A percentile compares a stretch with the other conserved stretches of the same genome.
These are phyloP conservation scores for Fusarium paranaense DNA, from an alignment of 2,329 filamentous ascomycete genomes.

Conservation along the genomic window DNA sequence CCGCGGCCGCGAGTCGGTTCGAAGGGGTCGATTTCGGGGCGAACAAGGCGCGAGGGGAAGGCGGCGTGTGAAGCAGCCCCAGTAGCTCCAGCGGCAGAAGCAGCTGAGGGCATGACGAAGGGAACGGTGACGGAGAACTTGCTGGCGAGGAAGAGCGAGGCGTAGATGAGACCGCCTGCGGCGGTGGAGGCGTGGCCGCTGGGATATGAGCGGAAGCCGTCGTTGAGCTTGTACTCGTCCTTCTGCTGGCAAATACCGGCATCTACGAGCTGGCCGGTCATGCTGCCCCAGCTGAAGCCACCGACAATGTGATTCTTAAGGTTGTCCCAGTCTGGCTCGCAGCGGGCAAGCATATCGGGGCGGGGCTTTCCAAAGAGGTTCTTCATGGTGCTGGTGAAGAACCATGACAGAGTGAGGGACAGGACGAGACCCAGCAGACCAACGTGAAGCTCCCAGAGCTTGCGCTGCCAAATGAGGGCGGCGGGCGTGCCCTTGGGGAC, in stretches of 20 bases:
- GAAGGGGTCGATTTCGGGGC: constrained; percentile 51
- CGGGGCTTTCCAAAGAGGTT: constrained; percentile 77
- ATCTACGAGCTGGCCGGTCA: constrained; percentile 77
- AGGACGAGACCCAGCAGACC: constrained; percentile 86
- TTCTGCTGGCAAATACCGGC: constrained; percentile 79
- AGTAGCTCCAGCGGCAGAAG: constrained; percentile 59
- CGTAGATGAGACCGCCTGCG: constrained; percentile 84
- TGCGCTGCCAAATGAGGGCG: constrained; percentile 78
- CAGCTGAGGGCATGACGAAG: constrained; percentile 67
- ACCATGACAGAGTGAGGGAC: constrained; percentile 77
- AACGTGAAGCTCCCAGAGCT: constrained; percentile 90
- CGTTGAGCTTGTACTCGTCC: constrained; percentile 71
- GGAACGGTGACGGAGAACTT: constrained; percentile 83
- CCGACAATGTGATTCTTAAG: constrained; percentile 72
- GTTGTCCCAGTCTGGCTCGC: constrained; percentile 77
- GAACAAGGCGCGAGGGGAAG: constrained; percentile 75
- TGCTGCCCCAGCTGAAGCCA: constrained; percentile 64
- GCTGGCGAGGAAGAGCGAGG: constrained; percentile 87
- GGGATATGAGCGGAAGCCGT: constrained; percentile 85
- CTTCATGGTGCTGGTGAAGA: constrained; percentile 89
- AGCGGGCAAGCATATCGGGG: constrained; percentile 85
- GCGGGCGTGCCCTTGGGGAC: constrained; percentile 72
- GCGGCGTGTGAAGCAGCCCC: constrained; percentile 80
- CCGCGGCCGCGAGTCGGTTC: constrained; percentile 44
- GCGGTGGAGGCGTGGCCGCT: constrained; percentile 71